These are phyloP conservation scores for Penicillium sp. DNA, from an alignment of 2,329 filamentous ascomycete species.

Conservation along the genomic window DNA sequence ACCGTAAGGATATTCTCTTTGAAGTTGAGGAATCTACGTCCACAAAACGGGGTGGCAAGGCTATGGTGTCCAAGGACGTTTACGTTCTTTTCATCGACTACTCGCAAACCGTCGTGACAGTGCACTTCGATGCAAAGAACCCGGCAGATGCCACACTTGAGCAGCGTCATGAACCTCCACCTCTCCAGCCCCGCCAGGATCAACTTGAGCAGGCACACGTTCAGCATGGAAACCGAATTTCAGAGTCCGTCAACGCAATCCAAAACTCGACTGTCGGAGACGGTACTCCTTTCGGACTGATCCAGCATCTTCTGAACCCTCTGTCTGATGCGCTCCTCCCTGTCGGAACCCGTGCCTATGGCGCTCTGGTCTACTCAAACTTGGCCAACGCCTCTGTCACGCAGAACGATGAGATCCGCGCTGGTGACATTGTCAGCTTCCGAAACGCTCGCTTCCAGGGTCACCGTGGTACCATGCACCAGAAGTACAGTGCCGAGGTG, in stretches of 20 bases:
- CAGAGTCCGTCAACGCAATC: conserved; percentile 70
- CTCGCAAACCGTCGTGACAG: conserved; percentile 88
- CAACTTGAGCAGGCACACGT: conserved; percentile 88
- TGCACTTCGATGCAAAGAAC: conserved; percentile 77
- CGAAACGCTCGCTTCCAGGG: conserved; percentile 94
- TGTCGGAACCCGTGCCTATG: conserved; percentile 87
- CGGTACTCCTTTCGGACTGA: conserved; percentile 76
- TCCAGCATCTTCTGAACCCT: conserved; percentile 79
- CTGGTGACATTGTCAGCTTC: conserved; percentile 90
- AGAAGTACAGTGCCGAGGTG: conserved; percentile 88
- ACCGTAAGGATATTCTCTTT: conserved; percentile 79
- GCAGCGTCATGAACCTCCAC: conserved; percentile 85
- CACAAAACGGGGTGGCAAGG: conserved; percentile 71
- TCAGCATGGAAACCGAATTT: conserved; percentile 78
- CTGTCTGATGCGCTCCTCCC: conserved; percentile 77
- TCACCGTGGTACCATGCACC: conserved; percentile 92
- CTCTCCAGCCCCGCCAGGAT: conserved; percentile 82
- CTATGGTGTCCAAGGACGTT: conserved; percentile 76
- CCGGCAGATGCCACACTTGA: conserved; percentile 75
- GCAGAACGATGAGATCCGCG: conserved; percentile 89
- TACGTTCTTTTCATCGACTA: conserved; percentile 95
- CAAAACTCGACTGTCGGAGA: conserved; percentile 84
- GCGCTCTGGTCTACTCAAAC: conserved; percentile 91
- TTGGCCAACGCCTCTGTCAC: conserved; percentile 91
- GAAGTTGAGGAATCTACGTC: conserved; percentile 81